Evolutionary conservation across 2,329 filamentous ascomycete species (phyloP), one percentile per base, ranked within the genome.

Genomic region (Didymella pomorum): DNA sequence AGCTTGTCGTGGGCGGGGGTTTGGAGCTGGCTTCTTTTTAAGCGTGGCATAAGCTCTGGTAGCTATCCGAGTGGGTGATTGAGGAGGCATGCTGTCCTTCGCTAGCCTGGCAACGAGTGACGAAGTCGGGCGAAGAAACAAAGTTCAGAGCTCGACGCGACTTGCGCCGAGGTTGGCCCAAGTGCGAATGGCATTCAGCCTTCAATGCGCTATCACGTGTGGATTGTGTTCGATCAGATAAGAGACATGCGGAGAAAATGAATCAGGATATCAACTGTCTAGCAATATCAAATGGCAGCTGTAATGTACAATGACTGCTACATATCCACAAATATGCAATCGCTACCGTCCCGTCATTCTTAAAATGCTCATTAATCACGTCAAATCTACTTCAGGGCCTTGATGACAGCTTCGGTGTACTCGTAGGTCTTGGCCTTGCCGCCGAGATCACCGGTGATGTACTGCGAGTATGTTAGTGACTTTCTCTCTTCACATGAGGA

Each of bases 361-460:
- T 56, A 62, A 25, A 47, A 72, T 67, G 60, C 66, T 67, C 64
- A 56, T 71, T 60, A 65, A 68, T 65, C 61, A 63, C 62, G 61
- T 58, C 56, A 50, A 68, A 64, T 73, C 67, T 75, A 75, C 60
- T 77, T 74, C 61, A 88, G 78, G 63, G 83, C 83, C 75, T 83
- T 82, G 80, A 98, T 97, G 77, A 99, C 97, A 69, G 95, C 94
- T 61, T 85, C 86, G 58, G 95, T 92, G 80, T 96, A 99, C 84
- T 99, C 92, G 82, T 89, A 84, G 60, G 95, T 99, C 88, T 96
- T 97, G 73, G 95, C 87, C 84, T 93, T 97, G 78, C 95, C 95
- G 72, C 95, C 95, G 72, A 99, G 84, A 81, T 99, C 95, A 74
- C 95, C 94, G 31, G 95, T 99, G 79, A 99, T 88, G 63, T 87